Evolutionary conservation across 352 stramenopile species (phyloP), one percentile per base, ranked within the genome.

Genomic region (Phytophthora agathidicida): DNA sequence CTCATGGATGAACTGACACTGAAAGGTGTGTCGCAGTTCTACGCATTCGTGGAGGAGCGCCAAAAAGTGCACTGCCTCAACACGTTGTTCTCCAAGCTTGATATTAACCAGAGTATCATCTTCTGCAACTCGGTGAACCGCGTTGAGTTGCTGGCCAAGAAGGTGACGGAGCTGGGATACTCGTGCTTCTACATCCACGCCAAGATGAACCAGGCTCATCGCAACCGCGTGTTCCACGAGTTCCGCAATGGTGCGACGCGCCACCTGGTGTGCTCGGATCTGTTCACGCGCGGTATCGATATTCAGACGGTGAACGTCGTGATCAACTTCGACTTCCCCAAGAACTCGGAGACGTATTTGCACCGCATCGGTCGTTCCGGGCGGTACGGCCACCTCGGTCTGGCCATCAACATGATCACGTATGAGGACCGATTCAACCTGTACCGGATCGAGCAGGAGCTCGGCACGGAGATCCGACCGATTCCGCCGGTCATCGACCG

Each of bases 321-420:
- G 30, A 99, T 99, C 78, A 99, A 99, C 81, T 99, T 99, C 73
- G 98, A 99, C 80, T 99, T 99, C 72, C 98, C 98, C 10, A 99
- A 99, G 77, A 99, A 99, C 77, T 98, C 91, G 22, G 97, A 99
- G 77, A 99, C 97, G 17, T 99, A 99, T 58, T 80, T 99, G 38
- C 98, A 99, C 72, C 93, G 98, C 41, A 99, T 99, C 60, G 98
- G 98, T 62, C 87, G 98, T 43, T 99, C 96, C 9, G 98, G 98
- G 45, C 91, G 98, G 26, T 99, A 99, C 65, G 98, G 98, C 13
- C 97, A 99, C 73, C 84, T 99, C 38, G 98, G 98, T 68, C 84
- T 99, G 31, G 98, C 98, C 20, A 98, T 99, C 71, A 99, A 99
- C 69, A 96, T 99, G 66, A 99, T 99, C 73, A 99, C 98, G 38